phyloP scores from a whole-genome alignment of 2,329 filamentous ascomycete genomes.

The Rhinocladiella similis region DNA sequence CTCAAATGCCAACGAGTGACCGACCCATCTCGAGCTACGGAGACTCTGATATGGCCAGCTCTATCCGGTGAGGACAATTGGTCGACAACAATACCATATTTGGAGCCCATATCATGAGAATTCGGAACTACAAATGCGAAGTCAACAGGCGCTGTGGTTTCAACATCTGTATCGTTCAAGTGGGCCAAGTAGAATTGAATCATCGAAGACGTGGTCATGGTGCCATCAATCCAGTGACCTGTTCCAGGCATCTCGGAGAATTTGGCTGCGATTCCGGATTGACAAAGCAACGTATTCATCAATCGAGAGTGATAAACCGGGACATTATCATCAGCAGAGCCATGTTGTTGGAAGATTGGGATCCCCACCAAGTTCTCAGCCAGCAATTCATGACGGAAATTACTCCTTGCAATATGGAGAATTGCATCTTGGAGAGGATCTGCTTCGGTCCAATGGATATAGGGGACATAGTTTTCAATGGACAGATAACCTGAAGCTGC shows the following conservation, averaged over 20 bases:
- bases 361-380: conserved; percentile 53
- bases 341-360: conserved; percentile 58
- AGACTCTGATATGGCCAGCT: conserved; percentile 51
- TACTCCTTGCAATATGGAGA: conserved; percentile 50
- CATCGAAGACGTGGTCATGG: conserved; percentile 55
- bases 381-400: conserved; percentile 58
- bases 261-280: conserved; percentile 42
- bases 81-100: conserved; percentile 52
- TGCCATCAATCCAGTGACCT: conserved; percentile 56
- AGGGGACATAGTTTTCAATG: conserved; percentile 61
- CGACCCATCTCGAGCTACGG: conserved; percentile 1
- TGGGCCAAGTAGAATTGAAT: conserved; percentile 48
- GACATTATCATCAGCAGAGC: conserved; percentile 58
- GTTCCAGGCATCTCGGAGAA: conserved; percentile 53
- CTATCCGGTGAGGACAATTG: conserved; percentile 52
- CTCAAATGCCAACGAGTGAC: conserved; percentile 38
- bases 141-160: conserved; percentile 29
- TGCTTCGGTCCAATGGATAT: conserved; percentile 55
- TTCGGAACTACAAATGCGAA: conserved; percentile 55
- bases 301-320: conserved; percentile 58
- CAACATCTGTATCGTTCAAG: conserved; percentile 29
- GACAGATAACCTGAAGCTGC: conserved; percentile 61
- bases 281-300: conserved; percentile 50
- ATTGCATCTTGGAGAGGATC: conserved; percentile 52
- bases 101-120: conserved; percentile 54